These are phyloP conservation scores for Fomitopsis pulvina DNA, from an alignment of 768 basidiomycete genomes.

Conservation along the genomic window DNA sequence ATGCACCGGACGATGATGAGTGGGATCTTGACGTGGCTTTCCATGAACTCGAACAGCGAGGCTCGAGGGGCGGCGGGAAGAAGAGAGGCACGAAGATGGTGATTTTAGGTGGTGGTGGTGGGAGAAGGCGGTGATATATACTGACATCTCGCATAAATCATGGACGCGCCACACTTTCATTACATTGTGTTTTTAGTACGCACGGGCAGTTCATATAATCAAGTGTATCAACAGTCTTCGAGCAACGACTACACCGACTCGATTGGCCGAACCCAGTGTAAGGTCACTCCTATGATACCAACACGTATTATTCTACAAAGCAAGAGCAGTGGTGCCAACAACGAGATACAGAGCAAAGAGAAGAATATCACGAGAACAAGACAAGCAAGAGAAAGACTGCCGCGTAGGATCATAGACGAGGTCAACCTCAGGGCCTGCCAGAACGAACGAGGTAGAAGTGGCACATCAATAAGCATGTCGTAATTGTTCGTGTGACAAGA, in stretches of 20 bases:
- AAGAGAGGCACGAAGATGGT: constrained; percentile 60
- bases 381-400: background rate
- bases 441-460: constrained; percentile 3
- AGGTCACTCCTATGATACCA: background rate
- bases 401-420: background rate
- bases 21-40: constrained; percentile 77
- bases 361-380: background rate
- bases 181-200: background rate
- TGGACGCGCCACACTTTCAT: background rate
- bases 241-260: no score
- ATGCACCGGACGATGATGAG: constrained; percentile 44
- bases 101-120: constrained; percentile 61
- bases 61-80: constrained; percentile 39
- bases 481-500: constrained; percentile 19
- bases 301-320: background rate
- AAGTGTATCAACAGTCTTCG: constrained; percentile 3
- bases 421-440: background rate
- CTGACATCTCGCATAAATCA: background rate
- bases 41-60: constrained; percentile 69
- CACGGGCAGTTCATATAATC: background rate
- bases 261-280: no score
- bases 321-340: constrained; percentile 2
- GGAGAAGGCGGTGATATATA: constrained; percentile 33
- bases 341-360: background rate
- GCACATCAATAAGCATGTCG: constrained; percentile 5